Percentiles rank a stretch among this genome's conserved stretches.
phyloP scores from a whole-genome alignment of 208 protist species.

The Wallacemonas sp. region DNA sequence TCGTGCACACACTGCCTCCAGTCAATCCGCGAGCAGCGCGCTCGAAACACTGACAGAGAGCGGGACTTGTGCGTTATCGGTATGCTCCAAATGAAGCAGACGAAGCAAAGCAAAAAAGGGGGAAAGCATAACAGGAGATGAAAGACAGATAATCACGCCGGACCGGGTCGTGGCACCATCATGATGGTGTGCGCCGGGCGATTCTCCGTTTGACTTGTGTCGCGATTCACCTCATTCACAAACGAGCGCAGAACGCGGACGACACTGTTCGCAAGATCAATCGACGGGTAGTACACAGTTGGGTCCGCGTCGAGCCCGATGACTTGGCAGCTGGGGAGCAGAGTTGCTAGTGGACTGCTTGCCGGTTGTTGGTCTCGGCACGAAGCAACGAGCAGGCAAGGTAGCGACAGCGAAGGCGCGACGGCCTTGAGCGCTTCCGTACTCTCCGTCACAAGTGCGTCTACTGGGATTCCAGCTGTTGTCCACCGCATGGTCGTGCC shows the following conservation, averaged over 20 bases:
- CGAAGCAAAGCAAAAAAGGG: conserved; percentile 11
- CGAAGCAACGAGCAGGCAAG: not conserved
- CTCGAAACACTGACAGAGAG: too few species aligned
- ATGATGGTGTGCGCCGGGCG: too few species aligned
- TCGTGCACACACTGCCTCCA: too few species aligned
- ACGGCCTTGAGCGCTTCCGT: not conserved
- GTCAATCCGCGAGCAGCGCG: too few species aligned
- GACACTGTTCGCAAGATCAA: not conserved
- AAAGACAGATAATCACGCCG: not conserved
- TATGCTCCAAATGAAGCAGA: not conserved
- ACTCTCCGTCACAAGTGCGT: not conserved
- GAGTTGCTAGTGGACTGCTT: not conserved
- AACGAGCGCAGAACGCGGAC: not conserved
- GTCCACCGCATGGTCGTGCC: not conserved
- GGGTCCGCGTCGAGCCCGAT: not conserved
- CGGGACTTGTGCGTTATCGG: too few species aligned
- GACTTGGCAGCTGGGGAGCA: not conserved
- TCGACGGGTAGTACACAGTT: not conserved
- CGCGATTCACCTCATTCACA: not conserved
- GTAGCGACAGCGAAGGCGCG: not conserved
- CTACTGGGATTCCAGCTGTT: not conserved
- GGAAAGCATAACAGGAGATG: not conserved
- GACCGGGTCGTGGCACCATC: not conserved
- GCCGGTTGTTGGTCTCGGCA: too few species aligned
- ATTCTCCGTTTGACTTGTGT: too few species aligned